Conservation (phyloP, 768 basidiomycete species). For the Cytidiella melzeri region DNA sequence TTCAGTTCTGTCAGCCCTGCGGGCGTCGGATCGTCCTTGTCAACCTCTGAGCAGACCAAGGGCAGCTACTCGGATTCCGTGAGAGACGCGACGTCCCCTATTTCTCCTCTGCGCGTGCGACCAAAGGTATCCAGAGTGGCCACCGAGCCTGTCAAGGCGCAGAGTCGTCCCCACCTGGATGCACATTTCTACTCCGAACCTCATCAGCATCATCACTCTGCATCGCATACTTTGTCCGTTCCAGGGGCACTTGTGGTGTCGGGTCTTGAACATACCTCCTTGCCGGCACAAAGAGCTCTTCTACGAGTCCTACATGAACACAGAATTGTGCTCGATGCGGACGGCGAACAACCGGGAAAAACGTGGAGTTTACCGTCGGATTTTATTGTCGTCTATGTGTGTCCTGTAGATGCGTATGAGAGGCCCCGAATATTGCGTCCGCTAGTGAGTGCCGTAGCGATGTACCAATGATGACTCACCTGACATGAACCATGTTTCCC, state of each 20-base stretch:
- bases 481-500: not conserved
- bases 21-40: constrained; percentile 3
- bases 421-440: constrained; percentile 59
- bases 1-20: constrained; percentile 8
- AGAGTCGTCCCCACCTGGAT: constrained; percentile 12
- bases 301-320: constrained; percentile 45
- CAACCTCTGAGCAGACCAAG: not conserved
- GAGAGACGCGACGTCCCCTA: constrained; percentile 11
- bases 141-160: constrained; percentile 6
- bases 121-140: constrained; percentile 9
- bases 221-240: constrained; percentile 14
- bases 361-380: constrained; percentile 56
- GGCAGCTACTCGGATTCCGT: too few species aligned
- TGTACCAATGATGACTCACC: not conserved
- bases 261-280: constrained; percentile 57
- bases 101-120: constrained; percentile 19
- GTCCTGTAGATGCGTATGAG: constrained; percentile 55
- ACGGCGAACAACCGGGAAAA: constrained; percentile 22
- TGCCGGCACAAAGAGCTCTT: constrained; percentile 53
- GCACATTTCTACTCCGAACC: constrained; percentile 10
- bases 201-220: not conserved
- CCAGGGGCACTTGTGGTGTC: constrained; percentile 64
- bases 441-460: constrained; percentile 41
- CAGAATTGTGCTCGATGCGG: constrained; percentile 41
- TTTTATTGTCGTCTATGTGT: constrained; percentile 72